phyloP scores from a whole-genome alignment of 352 stramenopile species.

The Thalassiosira hispida region DNA sequence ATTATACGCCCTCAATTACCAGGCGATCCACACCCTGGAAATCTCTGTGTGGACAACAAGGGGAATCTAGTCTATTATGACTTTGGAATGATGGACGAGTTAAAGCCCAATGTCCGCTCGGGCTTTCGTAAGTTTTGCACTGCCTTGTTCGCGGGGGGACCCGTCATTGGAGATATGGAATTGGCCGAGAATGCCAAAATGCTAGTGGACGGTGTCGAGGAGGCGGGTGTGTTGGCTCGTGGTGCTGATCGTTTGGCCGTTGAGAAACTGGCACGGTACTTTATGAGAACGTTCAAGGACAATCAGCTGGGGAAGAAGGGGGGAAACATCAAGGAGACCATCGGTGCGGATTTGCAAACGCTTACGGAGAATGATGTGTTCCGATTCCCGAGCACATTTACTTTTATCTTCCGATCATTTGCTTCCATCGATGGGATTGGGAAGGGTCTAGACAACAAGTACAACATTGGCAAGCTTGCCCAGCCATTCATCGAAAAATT shows the following conservation, averaged over 20 bases:
- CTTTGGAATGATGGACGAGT: conserved; percentile 89
- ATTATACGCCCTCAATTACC: conserved; percentile 87
- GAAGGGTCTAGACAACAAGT: conserved; percentile 86
- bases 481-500: conserved; percentile 89
- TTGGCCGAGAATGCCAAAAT: conserved; percentile 81
- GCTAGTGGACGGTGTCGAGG: conserved; percentile 85
- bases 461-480: conserved; percentile 87
- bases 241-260: conserved; percentile 87
- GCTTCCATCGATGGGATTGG: conserved; percentile 89
- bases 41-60: conserved; percentile 73
- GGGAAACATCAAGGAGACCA: conserved; percentile 79
- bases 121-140: conserved; percentile 83
- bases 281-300: conserved; percentile 85
- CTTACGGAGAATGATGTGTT: conserved; percentile 85
- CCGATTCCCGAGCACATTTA: conserved; percentile 87
- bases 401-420: conserved; percentile 89
- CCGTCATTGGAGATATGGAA: conserved; percentile 67
- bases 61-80: conserved; percentile 89
- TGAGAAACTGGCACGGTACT: conserved; percentile 87
- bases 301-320: conserved; percentile 81
- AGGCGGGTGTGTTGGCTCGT: conserved; percentile 85
- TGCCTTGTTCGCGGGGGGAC: conserved; percentile 79
- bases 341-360: conserved; percentile 82
- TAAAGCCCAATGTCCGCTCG: conserved; percentile 77
- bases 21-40: conserved; percentile 86